Conservation (phyloP, 2,329 filamentous ascomycete species). For the Epichloe scottii region DNA sequence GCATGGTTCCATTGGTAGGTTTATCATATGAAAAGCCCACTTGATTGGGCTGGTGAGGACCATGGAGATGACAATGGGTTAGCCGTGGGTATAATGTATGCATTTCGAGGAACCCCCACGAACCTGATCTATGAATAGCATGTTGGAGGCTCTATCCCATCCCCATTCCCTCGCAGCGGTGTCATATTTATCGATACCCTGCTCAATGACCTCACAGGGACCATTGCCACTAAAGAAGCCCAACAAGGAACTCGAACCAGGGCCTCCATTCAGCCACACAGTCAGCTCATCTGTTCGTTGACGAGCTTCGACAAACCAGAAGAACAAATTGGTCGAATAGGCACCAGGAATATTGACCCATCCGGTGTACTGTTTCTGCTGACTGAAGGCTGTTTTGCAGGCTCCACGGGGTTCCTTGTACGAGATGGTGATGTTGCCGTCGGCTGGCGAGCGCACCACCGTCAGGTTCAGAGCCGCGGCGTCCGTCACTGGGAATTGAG, state of each 20-base stretch:
- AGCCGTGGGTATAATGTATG: constrained; percentile 2
- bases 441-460: constrained; percentile 47
- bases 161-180: constrained; percentile 49
- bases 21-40: constrained; percentile 58
- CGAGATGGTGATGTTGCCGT: constrained; percentile 51
- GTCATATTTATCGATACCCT: constrained; percentile 34
- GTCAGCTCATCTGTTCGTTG: constrained; percentile 31
- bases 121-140: constrained; percentile 46
- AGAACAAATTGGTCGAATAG: constrained; percentile 39
- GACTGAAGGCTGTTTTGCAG: constrained; percentile 51
- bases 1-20: constrained; percentile 45
- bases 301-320: constrained; percentile 37
- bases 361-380: constrained; percentile 58
- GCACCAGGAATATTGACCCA: constrained; percentile 51
- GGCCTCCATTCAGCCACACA: constrained; percentile 57
- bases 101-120: constrained; percentile 9
- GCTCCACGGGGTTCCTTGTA: constrained; percentile 51
- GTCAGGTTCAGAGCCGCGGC: constrained; percentile 30
- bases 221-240: constrained; percentile 52
- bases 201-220: constrained; percentile 37
- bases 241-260: constrained; percentile 51
- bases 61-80: background rate
- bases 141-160: constrained; percentile 46
- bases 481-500: constrained; percentile 23
- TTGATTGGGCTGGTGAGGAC: constrained; percentile 45